phyloP scores from a whole-genome alignment of 2,329 filamentous ascomycete species.

The Aspergillus ustus region DNA sequence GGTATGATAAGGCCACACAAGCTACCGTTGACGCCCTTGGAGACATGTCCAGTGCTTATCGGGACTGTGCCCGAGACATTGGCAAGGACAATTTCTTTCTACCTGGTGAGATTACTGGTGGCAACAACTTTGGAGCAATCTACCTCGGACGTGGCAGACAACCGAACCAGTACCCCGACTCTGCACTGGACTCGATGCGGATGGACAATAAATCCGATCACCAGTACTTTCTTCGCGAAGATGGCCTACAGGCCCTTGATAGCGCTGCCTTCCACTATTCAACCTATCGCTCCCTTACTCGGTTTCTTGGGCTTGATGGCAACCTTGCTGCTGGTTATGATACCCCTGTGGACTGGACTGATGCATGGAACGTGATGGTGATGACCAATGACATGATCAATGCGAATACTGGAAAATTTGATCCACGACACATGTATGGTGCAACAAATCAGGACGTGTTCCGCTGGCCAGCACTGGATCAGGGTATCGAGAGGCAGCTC shows the following conservation, averaged over 20 bases:
- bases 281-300: slow-evolving; percentile 65
- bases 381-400: slow-evolving; percentile 65
- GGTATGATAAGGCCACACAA: slow-evolving; percentile 70
- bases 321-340: slow-evolving; percentile 60
- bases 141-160: slow-evolving; percentile 67
- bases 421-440: slow-evolving; percentile 68
- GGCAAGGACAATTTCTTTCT: slow-evolving; percentile 69
- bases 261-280: slow-evolving; percentile 67
- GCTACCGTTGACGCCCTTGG: slow-evolving; percentile 65
- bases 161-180: slow-evolving; percentile 56
- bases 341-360: slow-evolving; percentile 58
- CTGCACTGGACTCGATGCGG: slow-evolving; percentile 54
- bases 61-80: slow-evolving; percentile 60
- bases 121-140: slow-evolving; percentile 64
- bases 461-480: slow-evolving; percentile 63
- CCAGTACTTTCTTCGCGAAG: slow-evolving; percentile 57
- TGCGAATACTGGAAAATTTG: slow-evolving; percentile 63
- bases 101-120: slow-evolving; percentile 66
- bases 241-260: slow-evolving; percentile 60
- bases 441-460: slow-evolving; percentile 70
- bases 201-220: slow-evolving; percentile 51
- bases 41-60: slow-evolving; percentile 61
- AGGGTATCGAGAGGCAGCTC: slow-evolving; percentile 62
- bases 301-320: slow-evolving; percentile 65
- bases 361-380: slow-evolving; percentile 62